A percentile compares a stretch with the other conserved stretches of the same genome.
phyloP scores from a whole-genome alignment of 2,329 filamentous ascomycete genomes.

The Fonsecaea monophora region DNA sequence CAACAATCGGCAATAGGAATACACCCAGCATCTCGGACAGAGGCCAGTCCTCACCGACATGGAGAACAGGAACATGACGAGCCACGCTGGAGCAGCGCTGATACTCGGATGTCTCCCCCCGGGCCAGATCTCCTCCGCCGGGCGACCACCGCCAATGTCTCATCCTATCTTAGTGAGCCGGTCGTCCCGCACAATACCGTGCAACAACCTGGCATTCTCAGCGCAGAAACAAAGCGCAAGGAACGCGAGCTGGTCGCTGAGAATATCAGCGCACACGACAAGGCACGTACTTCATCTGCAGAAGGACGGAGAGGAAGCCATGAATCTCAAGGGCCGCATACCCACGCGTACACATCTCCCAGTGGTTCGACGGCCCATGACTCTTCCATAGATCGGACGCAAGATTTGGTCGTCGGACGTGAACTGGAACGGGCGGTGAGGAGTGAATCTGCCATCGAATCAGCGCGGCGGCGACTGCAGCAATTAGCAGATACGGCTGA shows the following conservation, averaged over 20 bases:
- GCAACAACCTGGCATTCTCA: constrained; percentile 3
- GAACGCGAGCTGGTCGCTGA: constrained; percentile 12
- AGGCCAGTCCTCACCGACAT: constrained; percentile 21
- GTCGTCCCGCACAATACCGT: background rate
- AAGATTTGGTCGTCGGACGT: background rate
- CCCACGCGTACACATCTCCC: background rate
- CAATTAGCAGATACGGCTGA: constrained; percentile 25
- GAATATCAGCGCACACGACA: constrained; percentile 29
- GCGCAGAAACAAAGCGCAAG: background rate
- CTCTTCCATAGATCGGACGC: background rate
- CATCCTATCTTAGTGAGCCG: constrained; percentile 15
- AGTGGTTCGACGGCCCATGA: background rate
- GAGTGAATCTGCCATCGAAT: constrained; percentile 24
- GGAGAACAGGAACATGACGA: constrained; percentile 6
- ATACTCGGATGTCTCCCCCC: background rate
- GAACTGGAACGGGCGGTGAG: background rate
- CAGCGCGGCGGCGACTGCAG: constrained; percentile 22
- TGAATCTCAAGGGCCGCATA: background rate
- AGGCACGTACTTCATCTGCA: background rate
- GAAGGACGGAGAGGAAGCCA: background rate
- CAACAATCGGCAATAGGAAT: constrained; percentile 13
- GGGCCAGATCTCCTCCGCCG: constrained; percentile 20
- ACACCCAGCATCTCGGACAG: constrained; percentile 16
- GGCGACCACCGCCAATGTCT: constrained; percentile 23
- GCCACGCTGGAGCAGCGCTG: background rate